Base-by-base conservation (phyloP, 169 alveolate genomes). In the Plasmodium cynomolgi region DNA sequence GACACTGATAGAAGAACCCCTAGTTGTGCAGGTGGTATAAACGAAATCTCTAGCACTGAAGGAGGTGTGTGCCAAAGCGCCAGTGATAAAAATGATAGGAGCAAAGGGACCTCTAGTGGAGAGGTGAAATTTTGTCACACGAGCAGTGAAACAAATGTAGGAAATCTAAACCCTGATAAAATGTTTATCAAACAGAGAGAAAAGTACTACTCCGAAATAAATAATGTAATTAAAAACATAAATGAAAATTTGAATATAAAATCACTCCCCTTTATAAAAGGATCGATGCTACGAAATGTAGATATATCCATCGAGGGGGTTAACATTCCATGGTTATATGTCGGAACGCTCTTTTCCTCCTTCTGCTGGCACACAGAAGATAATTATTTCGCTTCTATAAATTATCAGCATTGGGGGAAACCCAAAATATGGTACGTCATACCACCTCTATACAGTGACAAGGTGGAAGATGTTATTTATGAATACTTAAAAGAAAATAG, bases 361-460 rank as follows among this genome's bases (percentile, higher is more conserved):
- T 98, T 98, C 94, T 98, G 99, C 74, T 98, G 99, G 99, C 99
- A 98, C 94, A 98, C 99, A 26, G 99, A 98, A 93, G 99, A 98
- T 95, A 93, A 98, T 88, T 98, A 97, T 95, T 97, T 98, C 71
- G 98, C 98, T 4, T 97, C 99, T 7, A 96, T 98, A 44, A 98
- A 98, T 94, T 98, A 96, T 95, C 98, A 98, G 44, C 99, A 98
- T 92, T 93, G 96, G 83, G 99, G 99, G 15, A 96, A 98, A 83
- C 99, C 99, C 1, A 98, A 98, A 98, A 73, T 98, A 41, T 98
- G 99, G 99, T 98, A 98, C 93, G 96, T 98, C 26, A 97, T 98
- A 23, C 98, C 98, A 47, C 97, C 98, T 34, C 94, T 92, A 9
- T 97, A 97, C 71, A 97, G 98, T 50, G 96, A 97, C 71, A 95